A percentile compares a stretch with the other conserved stretches of the same genome.
phyloP scores from a whole-genome alignment of 2,329 filamentous ascomycete genomes.

The Aschersonia sp. region DNA sequence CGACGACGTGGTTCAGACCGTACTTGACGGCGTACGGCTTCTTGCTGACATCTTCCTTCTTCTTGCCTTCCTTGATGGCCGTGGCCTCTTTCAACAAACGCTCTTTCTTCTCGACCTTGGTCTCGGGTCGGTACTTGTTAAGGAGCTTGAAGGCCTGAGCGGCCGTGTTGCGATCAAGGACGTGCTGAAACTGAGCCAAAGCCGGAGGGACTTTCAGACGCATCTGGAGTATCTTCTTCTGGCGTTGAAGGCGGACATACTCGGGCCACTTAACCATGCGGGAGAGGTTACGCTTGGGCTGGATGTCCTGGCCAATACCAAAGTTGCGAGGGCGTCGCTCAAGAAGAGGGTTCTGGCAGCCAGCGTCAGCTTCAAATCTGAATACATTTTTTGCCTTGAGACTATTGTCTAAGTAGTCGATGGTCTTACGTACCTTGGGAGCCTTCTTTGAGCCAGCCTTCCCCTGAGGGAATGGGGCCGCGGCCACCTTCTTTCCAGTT shows the following conservation, averaged over 20 bases:
- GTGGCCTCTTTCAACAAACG: slow-evolving; percentile 96
- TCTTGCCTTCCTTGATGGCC: slow-evolving; percentile 96
- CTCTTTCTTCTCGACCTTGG: slow-evolving; percentile 99
- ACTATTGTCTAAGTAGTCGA: neutral
- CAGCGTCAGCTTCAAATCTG: neutral
- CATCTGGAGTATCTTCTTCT: slow-evolving; percentile 90
- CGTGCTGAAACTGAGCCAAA: slow-evolving; percentile 94
- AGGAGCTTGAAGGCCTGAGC: slow-evolving; percentile 97
- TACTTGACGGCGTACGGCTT: slow-evolving; percentile 99
- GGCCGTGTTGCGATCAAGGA: slow-evolving; percentile 92
- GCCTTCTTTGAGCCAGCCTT: slow-evolving; percentile 91
- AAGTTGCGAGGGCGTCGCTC: slow-evolving; percentile 97
- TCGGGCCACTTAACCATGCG: slow-evolving; percentile 99
- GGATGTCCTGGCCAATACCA: slow-evolving; percentile 97
- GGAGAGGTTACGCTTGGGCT: slow-evolving; percentile 87
- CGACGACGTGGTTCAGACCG: slow-evolving; percentile 98
- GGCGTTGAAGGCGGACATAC: slow-evolving; percentile 95
- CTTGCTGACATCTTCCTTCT: slow-evolving; percentile 99
- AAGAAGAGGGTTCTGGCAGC: slow-evolving; percentile 82
- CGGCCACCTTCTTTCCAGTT: slow-evolving; percentile 91
- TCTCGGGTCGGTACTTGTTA: slow-evolving; percentile 99
- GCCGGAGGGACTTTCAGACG: slow-evolving; percentile 97
- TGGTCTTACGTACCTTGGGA: slow-evolving; percentile 63
- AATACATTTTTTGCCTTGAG: no score
- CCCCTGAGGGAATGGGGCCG: slow-evolving; percentile 89